These are phyloP conservation scores for Podila horticola DNA, from an alignment of 192 early-diverging fungal species.

Conservation along the genomic window DNA sequence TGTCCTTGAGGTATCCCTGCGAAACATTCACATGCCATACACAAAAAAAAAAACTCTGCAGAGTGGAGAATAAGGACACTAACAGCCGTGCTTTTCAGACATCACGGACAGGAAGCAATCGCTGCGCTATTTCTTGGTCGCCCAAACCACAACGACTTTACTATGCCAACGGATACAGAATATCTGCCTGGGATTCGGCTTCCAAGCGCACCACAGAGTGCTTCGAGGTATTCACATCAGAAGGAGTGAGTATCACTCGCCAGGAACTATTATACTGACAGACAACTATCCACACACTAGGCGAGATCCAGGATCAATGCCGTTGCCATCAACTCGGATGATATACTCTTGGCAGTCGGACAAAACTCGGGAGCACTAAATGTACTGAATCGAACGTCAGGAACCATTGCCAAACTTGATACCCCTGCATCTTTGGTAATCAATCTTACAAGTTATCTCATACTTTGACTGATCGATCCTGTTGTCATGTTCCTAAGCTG, in stretches of 20 bases:
- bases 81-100: background rate
- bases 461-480: background rate
- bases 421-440: constrained; percentile 31
- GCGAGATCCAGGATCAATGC: constrained; percentile 30
- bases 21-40: background rate
- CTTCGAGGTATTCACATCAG: constrained; percentile 26
- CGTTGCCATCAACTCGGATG: constrained; percentile 32
- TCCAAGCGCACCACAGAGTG: constrained; percentile 6
- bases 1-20: constrained; percentile 3
- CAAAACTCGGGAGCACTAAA: constrained; percentile 31
- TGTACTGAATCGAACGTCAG: constrained; percentile 28
- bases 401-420: constrained; percentile 19
- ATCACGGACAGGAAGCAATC: constrained; percentile 16
- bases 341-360: constrained; percentile 30
- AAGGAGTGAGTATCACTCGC: too few relatives aligned
- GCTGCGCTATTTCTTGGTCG: constrained; percentile 41
- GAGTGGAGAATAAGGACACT: background rate
- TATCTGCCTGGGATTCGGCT: constrained; percentile 34
- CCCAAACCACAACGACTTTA: constrained; percentile 36
- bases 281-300: background rate
- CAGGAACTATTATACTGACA: too few relatives aligned
- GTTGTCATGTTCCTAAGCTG: background rate
- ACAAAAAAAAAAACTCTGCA: background rate
- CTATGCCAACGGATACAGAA: constrained; percentile 31
- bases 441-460: background rate